Evolutionary conservation across 306 rosid genomes (phyloP), one percentile per base, ranked within the genome.

Genomic region (Vigna angularis): DNA sequence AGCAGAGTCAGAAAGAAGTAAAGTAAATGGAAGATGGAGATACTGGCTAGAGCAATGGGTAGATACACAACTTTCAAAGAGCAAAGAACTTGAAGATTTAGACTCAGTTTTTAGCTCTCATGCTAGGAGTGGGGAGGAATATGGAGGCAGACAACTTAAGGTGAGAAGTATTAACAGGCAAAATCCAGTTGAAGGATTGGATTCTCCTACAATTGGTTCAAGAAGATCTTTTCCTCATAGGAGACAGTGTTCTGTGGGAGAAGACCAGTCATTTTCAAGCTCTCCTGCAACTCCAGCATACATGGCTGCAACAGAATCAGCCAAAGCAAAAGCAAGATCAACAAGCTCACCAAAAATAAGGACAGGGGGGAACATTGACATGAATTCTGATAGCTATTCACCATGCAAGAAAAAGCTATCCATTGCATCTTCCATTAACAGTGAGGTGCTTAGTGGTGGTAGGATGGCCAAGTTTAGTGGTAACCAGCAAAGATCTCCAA

Each of bases 1-100:
- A 52, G 93, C 94, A 76, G 98, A 94, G 73, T 26, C 95, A 34
- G 98, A 94, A 58, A 82, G 97, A 81, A 88, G 86, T 50, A 83
- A 85, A 64, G 92, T 79, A 7, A 89, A 70, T 58, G 98, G 97
- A 85, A 87, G 98, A 90, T 95, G 97, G 97, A 92, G 97, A 48
- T 89, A 91, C 78, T 95, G 98, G 98, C 84, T 95, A 42, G 98
- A 91, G 78, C 97, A 91, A 58, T 95, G 98, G 98, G 96, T 95
- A n/a, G 98, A 95, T 52, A 92, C 97, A 66, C 98, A 95, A 58
- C 91, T 95, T 79, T 74, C 90, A 1, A 95, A 87, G 75, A 92
- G 98, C 76, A 95, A 86, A 86, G 98, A 95, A 76, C 92, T 90
- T 55, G 97, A 95, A 85, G 98, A 95, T 83, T 80, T 95, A 71